Conservation (phyloP, 2,329 filamentous ascomycete genomes). For the Zymoseptoria crescenta region DNA sequence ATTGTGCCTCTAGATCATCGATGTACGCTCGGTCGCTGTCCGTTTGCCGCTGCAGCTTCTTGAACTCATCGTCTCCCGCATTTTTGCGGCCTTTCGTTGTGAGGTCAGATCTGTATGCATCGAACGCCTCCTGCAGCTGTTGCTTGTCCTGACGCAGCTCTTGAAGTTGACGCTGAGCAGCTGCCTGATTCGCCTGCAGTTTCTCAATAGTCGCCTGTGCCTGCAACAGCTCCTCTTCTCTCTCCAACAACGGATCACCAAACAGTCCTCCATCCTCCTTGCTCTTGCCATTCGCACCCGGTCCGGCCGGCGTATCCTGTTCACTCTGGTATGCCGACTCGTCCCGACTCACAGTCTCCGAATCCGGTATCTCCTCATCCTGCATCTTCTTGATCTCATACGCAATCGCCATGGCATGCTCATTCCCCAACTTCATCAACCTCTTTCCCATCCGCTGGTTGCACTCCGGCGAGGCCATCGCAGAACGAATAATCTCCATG, state of each 20-base stretch:
- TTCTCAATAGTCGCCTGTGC: conserved; percentile 41
- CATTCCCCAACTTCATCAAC: conserved; percentile 26
- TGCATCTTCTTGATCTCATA: conserved; percentile 28
- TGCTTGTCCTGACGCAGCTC: conserved; percentile 35
- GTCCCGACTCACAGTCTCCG: conserved; percentile 19
- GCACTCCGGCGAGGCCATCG: conserved; percentile 40
- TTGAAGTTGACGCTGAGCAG: conserved; percentile 37
- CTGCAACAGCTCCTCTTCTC: conserved; percentile 43
- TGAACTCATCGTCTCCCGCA: conserved; percentile 35
- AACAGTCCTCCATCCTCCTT: conserved; percentile 19
- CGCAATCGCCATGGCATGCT: conserved; percentile 28
- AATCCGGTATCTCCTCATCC: conserved; percentile 19
- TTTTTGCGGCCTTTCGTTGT: conserved; percentile 33
- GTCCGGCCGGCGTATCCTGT: conserved; percentile 17
- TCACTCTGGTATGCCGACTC: conserved; percentile 26
- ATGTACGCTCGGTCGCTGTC: conserved; percentile 43
- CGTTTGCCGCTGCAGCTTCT: conserved; percentile 37
- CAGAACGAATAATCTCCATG: conserved; percentile 42
- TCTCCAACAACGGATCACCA: conserved; percentile 40
- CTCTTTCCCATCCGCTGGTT: conserved; percentile 40
- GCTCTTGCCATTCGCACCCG: conserved; percentile 13
- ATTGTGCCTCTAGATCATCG: conserved; percentile 41
- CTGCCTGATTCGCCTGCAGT: conserved; percentile 34
- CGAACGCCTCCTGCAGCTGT: conserved; percentile 42
- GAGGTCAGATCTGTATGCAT: conserved; percentile 39